Conservation (phyloP, 78 protist species). For the Dictyostelium intermedium region DNA sequence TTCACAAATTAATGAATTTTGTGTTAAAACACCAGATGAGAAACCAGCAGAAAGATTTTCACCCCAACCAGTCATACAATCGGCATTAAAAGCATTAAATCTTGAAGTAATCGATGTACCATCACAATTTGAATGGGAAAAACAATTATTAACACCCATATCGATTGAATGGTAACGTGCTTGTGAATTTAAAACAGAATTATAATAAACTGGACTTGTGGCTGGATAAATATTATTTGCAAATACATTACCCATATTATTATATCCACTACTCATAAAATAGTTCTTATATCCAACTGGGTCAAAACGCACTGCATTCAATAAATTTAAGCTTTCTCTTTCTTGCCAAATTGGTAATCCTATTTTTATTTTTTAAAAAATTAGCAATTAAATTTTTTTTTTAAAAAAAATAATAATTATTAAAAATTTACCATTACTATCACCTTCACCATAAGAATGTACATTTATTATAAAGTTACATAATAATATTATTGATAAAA, state of each 20-base stretch:
- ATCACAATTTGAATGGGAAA: not conserved
- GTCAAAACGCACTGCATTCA: conserved; percentile 20
- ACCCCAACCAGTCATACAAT: conserved; percentile 2
- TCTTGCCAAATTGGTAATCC: conserved; percentile 45
- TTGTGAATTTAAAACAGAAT: not conserved
- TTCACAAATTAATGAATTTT: conserved; percentile 11
- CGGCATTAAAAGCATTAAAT: not conserved
- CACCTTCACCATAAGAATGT: conserved; percentile 4
- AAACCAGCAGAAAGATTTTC: conserved; percentile 1
- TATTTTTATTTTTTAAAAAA: not conserved
- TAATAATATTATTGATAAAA: not conserved
- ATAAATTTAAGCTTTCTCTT: conserved; percentile 3
- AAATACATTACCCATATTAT: conserved; percentile 14
- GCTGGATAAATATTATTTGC: not conserved
- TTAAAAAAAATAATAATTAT: not conserved
- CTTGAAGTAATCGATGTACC: not conserved
- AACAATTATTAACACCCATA: conserved; percentile 11
- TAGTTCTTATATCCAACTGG: conserved; percentile 1
- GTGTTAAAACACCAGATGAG: not conserved
- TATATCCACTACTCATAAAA: not conserved
- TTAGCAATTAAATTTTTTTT: not conserved
- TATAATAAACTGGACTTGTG: not conserved
- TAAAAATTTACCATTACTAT: not conserved
- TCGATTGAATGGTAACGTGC: conserved; percentile 8
- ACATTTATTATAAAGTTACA: not conserved